Evolutionary conservation across 1,139 yeast genomes (phyloP).

Genomic region (Kodamaea sp.): DNA sequence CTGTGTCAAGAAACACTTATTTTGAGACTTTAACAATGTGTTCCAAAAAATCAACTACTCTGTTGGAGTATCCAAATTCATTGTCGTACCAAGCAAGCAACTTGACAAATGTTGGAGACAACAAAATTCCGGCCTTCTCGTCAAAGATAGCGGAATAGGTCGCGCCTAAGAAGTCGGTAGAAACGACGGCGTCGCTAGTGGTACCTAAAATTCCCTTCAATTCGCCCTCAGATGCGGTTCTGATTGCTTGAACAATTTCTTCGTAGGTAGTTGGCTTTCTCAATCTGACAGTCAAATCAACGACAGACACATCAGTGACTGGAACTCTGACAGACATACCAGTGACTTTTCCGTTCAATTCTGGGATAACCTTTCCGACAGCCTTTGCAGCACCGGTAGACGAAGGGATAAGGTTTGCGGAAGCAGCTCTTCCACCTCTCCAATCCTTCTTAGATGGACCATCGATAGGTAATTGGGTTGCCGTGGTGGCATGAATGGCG

Average conservation of each 20-base stretch:
- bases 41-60: slow-evolving; percentile 83
- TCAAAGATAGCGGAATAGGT: slow-evolving; percentile 80
- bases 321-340: slow-evolving; percentile 91
- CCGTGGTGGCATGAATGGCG: slow-evolving; percentile 88
- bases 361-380: slow-evolving; percentile 88
- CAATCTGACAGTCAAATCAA: slow-evolving; percentile 70
- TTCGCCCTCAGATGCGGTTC: slow-evolving; percentile 67
- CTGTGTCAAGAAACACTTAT: too few relatives aligned
- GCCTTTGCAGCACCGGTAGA: slow-evolving; percentile 95
- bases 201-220: slow-evolving; percentile 78
- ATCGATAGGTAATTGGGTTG: slow-evolving; percentile 88
- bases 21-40: slow-evolving; percentile 57
- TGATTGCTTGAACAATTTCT: slow-evolving; percentile 70
- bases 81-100: slow-evolving; percentile 89
- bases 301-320: slow-evolving; percentile 82
- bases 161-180: slow-evolving; percentile 81
- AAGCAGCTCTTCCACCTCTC: slow-evolving; percentile 94
- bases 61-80: slow-evolving; percentile 90
- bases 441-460: slow-evolving; percentile 94
- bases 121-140: slow-evolving; percentile 81
- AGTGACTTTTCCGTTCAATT: slow-evolving; percentile 84
- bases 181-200: slow-evolving; percentile 87
- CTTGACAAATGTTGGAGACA: slow-evolving; percentile 82
- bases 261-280: slow-evolving; percentile 71
- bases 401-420: slow-evolving; percentile 87